Conservation (phyloP, 148 eudicot genomes). For the Spergularia marina region DNA sequence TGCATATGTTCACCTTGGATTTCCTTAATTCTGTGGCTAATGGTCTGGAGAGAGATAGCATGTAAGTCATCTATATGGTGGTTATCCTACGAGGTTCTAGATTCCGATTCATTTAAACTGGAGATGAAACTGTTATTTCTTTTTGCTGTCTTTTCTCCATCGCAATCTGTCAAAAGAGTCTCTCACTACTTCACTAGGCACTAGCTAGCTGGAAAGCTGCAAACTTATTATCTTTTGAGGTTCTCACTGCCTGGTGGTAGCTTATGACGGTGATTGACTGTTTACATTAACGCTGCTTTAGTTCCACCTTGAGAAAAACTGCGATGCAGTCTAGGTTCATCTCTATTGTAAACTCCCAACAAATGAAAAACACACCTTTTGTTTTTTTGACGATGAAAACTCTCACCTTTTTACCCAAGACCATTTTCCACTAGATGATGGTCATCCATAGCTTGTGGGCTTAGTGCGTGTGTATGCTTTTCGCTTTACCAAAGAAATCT, state of each 20-base stretch:
- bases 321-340: too few relatives aligned
- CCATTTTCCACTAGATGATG: not conserved
- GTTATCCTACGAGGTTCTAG: not conserved
- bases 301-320: not conserved
- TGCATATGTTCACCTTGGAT: conserved; percentile 97
- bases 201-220: too few relatives aligned
- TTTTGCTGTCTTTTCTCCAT: too few relatives aligned
- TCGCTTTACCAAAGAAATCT: not conserved
- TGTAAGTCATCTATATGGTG: conserved; percentile 45
- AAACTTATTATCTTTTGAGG: too few relatives aligned
- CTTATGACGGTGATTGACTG: not conserved
- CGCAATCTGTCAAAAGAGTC: too few relatives aligned
- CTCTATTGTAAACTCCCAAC: not conserved
- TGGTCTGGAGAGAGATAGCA: conserved; percentile 95
- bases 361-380: not conserved
- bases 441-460: not conserved
- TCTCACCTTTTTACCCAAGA: not conserved
- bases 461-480: not conserved
- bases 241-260: too few relatives aligned
- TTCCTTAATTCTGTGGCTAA: conserved; percentile 92
- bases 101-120: not conserved
- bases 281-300: not conserved
- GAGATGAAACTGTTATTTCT: not conserved
- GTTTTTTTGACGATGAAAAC: too few relatives aligned
- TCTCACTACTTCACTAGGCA: too few relatives aligned